Evolutionary conservation across 2,329 filamentous ascomycete genomes (phyloP).

Genomic region (Plectosphaerella sp.): DNA sequence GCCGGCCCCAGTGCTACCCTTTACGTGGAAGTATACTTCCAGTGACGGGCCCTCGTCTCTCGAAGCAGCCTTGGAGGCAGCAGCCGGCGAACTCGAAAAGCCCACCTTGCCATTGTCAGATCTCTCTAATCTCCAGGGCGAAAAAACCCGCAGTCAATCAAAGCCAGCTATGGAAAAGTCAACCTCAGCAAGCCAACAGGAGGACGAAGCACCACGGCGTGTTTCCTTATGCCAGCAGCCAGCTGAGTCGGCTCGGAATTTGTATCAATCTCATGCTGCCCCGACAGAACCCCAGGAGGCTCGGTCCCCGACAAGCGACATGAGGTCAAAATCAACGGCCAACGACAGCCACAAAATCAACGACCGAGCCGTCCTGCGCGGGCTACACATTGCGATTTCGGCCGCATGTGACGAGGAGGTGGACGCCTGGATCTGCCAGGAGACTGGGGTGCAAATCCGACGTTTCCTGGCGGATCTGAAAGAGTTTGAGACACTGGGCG

Average conservation of each 20-base stretch:
- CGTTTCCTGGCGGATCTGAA: constrained; percentile 51
- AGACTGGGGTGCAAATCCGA: constrained; percentile 48
- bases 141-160: too few relatives aligned
- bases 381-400: constrained; percentile 49
- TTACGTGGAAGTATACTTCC: constrained; percentile 19
- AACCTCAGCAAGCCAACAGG: too few relatives aligned
- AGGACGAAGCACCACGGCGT: too few relatives aligned
- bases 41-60: constrained; percentile 21
- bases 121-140: too few relatives aligned
- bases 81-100: constrained; percentile 7
- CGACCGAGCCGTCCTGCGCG: constrained; percentile 49
- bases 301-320: too few relatives aligned
- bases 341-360: constrained; percentile 33
- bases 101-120: background rate
- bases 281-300: too few relatives aligned
- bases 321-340: constrained; percentile 15
- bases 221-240: too few relatives aligned
- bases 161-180: too few relatives aligned
- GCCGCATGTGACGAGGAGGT: constrained; percentile 52
- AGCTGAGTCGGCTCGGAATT: too few relatives aligned
- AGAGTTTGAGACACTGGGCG: constrained; percentile 41
- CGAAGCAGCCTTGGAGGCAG: constrained; percentile 23
- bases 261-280: too few relatives aligned
- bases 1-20: constrained; percentile 19
- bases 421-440: constrained; percentile 45